Percentiles rank a stretch among this genome's conserved stretches.
Conservation (phyloP, 1,284 basidiomycete genomes). For the Ceratobasidium papillatum region DNA sequence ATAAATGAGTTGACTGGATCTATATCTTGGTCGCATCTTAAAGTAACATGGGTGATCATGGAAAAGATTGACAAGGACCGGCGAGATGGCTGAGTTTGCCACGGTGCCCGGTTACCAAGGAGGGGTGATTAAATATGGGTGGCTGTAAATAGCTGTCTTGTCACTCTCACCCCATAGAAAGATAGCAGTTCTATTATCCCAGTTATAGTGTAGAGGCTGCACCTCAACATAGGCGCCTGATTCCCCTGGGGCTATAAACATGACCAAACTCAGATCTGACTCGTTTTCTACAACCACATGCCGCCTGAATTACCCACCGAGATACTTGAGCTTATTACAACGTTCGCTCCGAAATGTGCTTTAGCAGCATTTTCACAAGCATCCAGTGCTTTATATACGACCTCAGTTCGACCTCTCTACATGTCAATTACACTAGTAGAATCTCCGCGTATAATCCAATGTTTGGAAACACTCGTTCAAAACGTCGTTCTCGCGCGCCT, state of each 20-base stretch:
- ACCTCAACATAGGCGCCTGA: no score
- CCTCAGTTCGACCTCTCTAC: conserved; percentile 18
- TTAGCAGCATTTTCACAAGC: neutral
- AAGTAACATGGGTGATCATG: conserved; percentile 28
- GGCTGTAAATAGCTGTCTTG: no score
- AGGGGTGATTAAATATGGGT: no score
- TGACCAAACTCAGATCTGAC: no score
- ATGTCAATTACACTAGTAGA: neutral
- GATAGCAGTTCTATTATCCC: no score
- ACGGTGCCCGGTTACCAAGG: neutral
- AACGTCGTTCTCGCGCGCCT: neutral
- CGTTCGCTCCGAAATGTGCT: neutral
- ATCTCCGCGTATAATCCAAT: neutral
- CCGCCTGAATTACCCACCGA: conserved; percentile 6
- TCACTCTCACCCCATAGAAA: no score
- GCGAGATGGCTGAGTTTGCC: neutral
- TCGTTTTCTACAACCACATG: no score
- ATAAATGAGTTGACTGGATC: neutral
- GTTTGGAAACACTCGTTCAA: neutral
- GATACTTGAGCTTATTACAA: conserved; percentile 8
- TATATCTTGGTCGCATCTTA: neutral
- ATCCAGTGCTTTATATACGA: neutral
- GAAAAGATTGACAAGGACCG: conserved; percentile 12
- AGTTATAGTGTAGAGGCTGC: no score
- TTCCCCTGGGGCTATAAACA: no score